Evolutionary conservation across 345 rosid species (phyloP).

Genomic region (Isatis tinctoria): DNA sequence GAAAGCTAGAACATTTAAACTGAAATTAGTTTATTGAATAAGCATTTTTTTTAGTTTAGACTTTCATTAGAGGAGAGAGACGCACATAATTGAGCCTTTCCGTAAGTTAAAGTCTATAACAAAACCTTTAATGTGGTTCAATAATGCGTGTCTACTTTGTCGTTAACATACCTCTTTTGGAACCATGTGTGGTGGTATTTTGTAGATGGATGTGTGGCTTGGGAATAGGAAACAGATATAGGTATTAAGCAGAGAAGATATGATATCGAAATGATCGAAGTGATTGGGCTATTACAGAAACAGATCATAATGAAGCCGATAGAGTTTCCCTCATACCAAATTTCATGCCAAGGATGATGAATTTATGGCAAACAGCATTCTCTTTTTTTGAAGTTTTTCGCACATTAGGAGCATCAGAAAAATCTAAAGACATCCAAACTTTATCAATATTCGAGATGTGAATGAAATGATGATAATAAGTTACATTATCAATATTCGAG

Average conservation of each 20-base stretch:
- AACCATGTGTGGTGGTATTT: not conserved
- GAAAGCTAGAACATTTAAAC: not conserved
- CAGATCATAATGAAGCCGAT: too few relatives aligned
- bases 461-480: too few relatives aligned
- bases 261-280: conserved; percentile 84
- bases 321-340: too few relatives aligned
- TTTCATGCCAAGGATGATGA: too few relatives aligned
- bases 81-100: not conserved
- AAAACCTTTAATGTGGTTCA: not conserved
- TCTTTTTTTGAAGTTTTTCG: too few relatives aligned
- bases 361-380: too few relatives aligned
- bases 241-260: conserved; percentile 91
- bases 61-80: not conserved
- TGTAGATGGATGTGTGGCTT: conserved; percentile 90
- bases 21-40: not conserved
- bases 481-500: too few relatives aligned
- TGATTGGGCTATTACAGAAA: conserved; percentile 97
- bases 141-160: not conserved
- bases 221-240: conserved; percentile 84
- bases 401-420: too few relatives aligned
- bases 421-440: too few relatives aligned
- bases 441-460: too few relatives aligned
- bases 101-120: not conserved
- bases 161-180: not conserved
- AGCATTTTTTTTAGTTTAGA: not conserved